Evolutionary conservation across 192 early-diverging fungal genomes (phyloP).

Genomic region (Coemansia sp.): DNA sequence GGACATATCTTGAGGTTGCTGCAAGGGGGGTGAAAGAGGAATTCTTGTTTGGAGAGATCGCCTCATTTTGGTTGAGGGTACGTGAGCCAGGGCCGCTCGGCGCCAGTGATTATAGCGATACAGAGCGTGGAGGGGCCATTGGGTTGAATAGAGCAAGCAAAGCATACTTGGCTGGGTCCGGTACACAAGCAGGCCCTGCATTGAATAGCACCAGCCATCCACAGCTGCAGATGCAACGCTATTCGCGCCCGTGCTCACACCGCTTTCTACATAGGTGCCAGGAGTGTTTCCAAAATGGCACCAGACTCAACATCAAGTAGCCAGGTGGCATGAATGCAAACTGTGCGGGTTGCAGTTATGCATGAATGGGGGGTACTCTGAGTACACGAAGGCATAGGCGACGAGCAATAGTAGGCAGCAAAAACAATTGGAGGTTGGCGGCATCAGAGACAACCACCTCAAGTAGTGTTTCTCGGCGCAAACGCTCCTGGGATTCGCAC

Average conservation of each 20-base stretch:
- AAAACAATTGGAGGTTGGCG: background rate
- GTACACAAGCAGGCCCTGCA: background rate
- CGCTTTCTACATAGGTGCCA: background rate
- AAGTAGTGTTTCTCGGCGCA: background rate
- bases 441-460: background rate
- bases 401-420: background rate
- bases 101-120: background rate
- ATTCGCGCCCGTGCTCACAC: background rate
- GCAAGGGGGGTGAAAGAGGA: background rate
- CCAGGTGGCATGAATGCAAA: background rate
- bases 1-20: background rate
- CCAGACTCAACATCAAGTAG: background rate
- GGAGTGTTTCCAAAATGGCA: background rate
- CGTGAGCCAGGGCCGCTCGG: background rate
- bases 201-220: background rate
- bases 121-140: background rate
- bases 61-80: background rate
- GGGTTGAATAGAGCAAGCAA: background rate
- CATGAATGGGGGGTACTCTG: background rate
- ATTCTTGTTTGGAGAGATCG: background rate
- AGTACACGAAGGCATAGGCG: background rate
- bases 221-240: background rate
- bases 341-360: background rate
- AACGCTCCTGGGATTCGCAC: background rate
- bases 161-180: background rate